phyloP scores from a whole-genome alignment of 2,329 filamentous ascomycete species.

The Colletotrichum coccodes region DNA sequence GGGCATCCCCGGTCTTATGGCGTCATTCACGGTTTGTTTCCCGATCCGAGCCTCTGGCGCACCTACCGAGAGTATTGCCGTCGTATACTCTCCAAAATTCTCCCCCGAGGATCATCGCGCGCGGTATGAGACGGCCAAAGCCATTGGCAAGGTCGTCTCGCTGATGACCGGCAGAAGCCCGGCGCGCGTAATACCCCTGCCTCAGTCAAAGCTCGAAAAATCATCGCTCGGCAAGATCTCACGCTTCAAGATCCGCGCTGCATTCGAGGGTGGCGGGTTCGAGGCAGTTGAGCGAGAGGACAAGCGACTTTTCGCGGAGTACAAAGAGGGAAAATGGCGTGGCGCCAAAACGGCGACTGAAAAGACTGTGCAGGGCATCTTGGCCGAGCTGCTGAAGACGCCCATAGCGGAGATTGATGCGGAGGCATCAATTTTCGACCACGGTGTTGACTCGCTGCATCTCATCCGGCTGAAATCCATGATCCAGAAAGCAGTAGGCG shows the following conservation, averaged over 20 bases:
- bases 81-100: slow-evolving; percentile 50
- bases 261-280: slow-evolving; percentile 44
- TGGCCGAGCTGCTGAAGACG: slow-evolving; percentile 33
- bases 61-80: slow-evolving; percentile 49
- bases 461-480: slow-evolving; percentile 50
- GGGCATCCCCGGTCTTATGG: slow-evolving; percentile 35
- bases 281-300: slow-evolving; percentile 31
- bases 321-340: slow-evolving; percentile 34
- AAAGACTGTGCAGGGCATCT: slow-evolving; percentile 33
- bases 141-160: slow-evolving; percentile 22
- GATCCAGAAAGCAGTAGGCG: slow-evolving; percentile 44
- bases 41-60: slow-evolving; percentile 29
- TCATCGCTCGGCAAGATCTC: slow-evolving; percentile 46
- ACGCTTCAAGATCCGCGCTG: slow-evolving; percentile 46
- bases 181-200: slow-evolving; percentile 21
- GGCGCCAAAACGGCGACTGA: slow-evolving; percentile 36
- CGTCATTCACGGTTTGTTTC: slow-evolving; percentile 53
- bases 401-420: slow-evolving; percentile 32
- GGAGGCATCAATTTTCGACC: slow-evolving; percentile 41
- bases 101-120: slow-evolving; percentile 35
- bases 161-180: slow-evolving; percentile 12
- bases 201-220: slow-evolving; percentile 2
- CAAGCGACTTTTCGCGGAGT: slow-evolving; percentile 22
- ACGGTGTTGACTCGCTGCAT: slow-evolving; percentile 51
- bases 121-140: slow-evolving; percentile 36